Percentiles rank a stretch among this genome's conserved stretches.
phyloP scores from a whole-genome alignment of 176 grass and related monocot species.

The Juncus inflexus region DNA sequence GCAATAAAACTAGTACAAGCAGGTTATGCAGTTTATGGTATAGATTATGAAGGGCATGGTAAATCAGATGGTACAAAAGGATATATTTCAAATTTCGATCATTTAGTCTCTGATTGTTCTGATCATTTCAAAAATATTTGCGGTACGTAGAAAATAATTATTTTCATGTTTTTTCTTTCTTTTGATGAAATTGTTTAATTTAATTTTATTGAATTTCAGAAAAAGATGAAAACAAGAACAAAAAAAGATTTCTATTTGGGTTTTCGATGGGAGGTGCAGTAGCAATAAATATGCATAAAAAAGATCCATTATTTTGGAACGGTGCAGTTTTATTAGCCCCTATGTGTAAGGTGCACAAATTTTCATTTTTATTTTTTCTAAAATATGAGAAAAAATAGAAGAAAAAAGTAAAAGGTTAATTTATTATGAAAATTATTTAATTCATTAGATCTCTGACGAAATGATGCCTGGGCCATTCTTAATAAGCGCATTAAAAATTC shows the following conservation, averaged over 20 bases:
- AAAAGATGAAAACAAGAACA: constrained; percentile 40
- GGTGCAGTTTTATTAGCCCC: constrained; percentile 56
- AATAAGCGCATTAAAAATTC: constrained; percentile 36
- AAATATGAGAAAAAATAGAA: not conserved
- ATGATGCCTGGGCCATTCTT: constrained; percentile 55
- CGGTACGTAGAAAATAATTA: constrained; percentile 22
- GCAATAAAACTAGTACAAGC: constrained; percentile 37
- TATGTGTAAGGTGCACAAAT: constrained; percentile 57
- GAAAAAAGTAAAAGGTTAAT: too few species aligned
- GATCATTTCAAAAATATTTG: constrained; percentile 45
- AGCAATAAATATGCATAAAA: constrained; percentile 48
- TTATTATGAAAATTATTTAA: not conserved
- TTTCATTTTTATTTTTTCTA: constrained; percentile 1
- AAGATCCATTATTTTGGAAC: constrained; percentile 42
- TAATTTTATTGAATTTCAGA: constrained; percentile 32
- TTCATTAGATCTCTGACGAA: constrained; percentile 60
- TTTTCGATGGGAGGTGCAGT: constrained; percentile 54
- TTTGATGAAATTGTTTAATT: not conserved
- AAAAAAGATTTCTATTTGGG: constrained; percentile 49
- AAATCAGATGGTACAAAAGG: constrained; percentile 48
- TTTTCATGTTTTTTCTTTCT: not conserved
- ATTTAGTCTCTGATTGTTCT: constrained; percentile 45
- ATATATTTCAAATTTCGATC: constrained; percentile 42
- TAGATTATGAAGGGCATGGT: constrained; percentile 77
- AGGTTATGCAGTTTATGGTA: constrained; percentile 53